Evolutionary conservation across 2,329 filamentous ascomycete species (phyloP), one percentile per base, ranked within the genome.

Genomic region (Phoma sp.): DNA sequence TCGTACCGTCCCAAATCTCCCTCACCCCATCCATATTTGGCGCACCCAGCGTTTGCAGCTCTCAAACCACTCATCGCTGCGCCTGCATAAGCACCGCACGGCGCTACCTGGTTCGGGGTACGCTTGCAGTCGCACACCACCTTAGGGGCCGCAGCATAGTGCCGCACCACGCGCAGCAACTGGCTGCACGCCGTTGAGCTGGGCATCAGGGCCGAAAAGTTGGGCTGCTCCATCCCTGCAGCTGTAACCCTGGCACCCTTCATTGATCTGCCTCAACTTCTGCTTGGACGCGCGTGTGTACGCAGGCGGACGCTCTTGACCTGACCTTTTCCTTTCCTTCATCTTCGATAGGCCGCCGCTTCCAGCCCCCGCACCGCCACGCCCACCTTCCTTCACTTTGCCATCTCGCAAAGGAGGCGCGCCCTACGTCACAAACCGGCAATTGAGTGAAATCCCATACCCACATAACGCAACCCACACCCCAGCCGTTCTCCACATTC

Each of bases 401-500:
- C n/a, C n/a, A n/a, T n/a, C n/a, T n/a, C n/a, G n/a, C n/a, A 42
- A 59, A 36, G 36, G 52, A 37, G 49, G 25, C 23, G 23, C 23
- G 23, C n/a, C n/a, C 42, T 55, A 57, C 59, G 64, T 65, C 66
- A 62, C 42, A 23, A 34, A n/a, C 62, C 62, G 60, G 67, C 53
- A 57, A 64, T 66, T 52, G 56, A 50, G 39, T 32, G 26, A 47
- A 57, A 52, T 58, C 52, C 57, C 66, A 66, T 64, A 33, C 38
- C 46, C 32, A 46, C 51, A 49, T 46, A 51, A 32, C 46, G 28
- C 45, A 34, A 30, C 47, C 29, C 37, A 45, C 18, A 57, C 58
- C 57, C 64, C 64, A 55, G 60, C 57, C 51, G 42, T 40, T 17
- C 58, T 61, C 64, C 60, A 62, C 66, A 64, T 59, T 59, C 55